Base-by-base conservation (phyloP, 306 rosid genomes). In the Sophora flavescens region DNA sequence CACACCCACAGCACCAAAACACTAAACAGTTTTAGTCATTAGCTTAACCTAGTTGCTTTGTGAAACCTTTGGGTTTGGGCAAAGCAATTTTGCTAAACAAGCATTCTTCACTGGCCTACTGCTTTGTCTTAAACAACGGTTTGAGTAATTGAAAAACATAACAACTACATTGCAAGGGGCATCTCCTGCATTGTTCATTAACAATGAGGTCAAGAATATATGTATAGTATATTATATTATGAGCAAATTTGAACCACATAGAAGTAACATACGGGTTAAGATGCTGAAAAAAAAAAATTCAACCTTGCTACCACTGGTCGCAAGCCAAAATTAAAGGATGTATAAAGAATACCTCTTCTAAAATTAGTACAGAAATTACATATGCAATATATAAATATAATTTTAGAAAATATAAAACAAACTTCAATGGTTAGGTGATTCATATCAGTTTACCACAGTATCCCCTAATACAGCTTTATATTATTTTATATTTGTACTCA, bases 331-430 rank as follows among this genome's bases (percentile, higher is more conserved):
- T 45, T 12, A 3, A 3, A 5, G 10, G 11, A 12, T 6, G 11
- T 32, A 6, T 5, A 6, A 64, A 64, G 35, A 64, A 41, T 39
- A 2, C 5, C 0, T 44, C 0, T 22, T 35, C 0, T 3, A 12
- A 42, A 65, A 16, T 13, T 22, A 13, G 28, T 1, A n/a, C 7
- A 68, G 14, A 47, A 28, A 30, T 45, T 67, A 13, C 58, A 13
- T 2, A 42, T 9, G 35, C 50, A 63, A 32, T 11, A 36, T 50
- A 63, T 15, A 13, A 63, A 3, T 63, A 28, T 41, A 28, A 39
- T 10, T 39, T 22, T 8, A 16, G 44, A 17, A 63, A 38, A 33
- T 45, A 30, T 32, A 74, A 67, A 77, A 74, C 22, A 80, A 68
- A 45, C 4, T 2, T 18, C n/a, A 62, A 75, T 53, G 78, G 35